Percentiles rank a stretch among this genome's conserved stretches.
Conservation (phyloP, 345 rosid species). For the Hibiscus trionum region DNA sequence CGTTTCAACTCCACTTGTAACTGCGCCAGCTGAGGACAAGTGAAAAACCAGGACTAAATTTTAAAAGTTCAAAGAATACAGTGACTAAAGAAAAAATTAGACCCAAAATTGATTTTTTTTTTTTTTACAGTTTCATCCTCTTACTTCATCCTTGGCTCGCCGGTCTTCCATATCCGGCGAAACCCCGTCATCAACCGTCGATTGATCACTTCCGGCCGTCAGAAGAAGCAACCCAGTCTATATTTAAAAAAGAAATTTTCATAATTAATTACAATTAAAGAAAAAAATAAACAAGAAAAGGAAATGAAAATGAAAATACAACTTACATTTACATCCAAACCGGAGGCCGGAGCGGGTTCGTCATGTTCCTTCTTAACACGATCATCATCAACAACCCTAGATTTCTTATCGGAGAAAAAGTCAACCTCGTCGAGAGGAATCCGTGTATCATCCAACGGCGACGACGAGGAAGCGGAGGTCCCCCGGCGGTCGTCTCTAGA, state of each 20-base stretch:
- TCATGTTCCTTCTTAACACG: constrained; percentile 41
- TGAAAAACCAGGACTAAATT: not conserved
- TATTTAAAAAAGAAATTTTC: not conserved
- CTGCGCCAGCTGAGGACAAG: constrained; percentile 32
- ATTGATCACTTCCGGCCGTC: constrained; percentile 72
- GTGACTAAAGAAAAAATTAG: not conserved
- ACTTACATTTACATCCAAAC: constrained; percentile 55
- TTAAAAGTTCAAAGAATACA: not conserved
- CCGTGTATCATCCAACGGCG: constrained; percentile 20
- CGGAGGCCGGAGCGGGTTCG: constrained; percentile 17
- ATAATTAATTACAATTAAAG: not conserved
- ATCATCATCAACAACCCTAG: constrained; percentile 13
- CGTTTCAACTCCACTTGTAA: constrained; percentile 62
- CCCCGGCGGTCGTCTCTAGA: constrained; percentile 21
- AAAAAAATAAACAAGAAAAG: not conserved
- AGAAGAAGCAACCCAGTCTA: constrained; percentile 82
- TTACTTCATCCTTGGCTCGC: constrained; percentile 57
- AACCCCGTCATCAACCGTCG: constrained; percentile 66
- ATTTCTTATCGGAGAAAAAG: constrained; percentile 56
- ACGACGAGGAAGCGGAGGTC: not conserved
- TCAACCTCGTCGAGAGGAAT: constrained; percentile 57
- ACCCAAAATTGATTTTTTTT: not conserved
- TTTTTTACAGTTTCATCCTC: not conserved
- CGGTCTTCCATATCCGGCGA: constrained; percentile 54
- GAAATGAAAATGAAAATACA: too few species aligned